Conservation (phyloP, 805 yeast species). For the Candida morakotiae region DNA sequence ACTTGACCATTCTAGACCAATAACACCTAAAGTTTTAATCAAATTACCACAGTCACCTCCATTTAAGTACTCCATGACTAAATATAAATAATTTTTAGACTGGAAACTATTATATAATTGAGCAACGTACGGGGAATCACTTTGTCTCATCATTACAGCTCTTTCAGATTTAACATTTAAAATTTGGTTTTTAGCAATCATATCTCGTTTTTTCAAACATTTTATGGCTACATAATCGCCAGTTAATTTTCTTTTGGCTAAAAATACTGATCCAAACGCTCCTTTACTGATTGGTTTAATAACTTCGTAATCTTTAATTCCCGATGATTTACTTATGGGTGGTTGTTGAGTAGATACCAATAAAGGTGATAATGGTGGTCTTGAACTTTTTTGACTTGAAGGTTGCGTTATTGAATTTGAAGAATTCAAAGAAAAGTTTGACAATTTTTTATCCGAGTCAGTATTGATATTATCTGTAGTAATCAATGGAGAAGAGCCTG, state of each 20-base stretch:
- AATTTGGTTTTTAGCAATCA: slow-evolving; percentile 96
- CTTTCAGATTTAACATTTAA: slow-evolving; percentile 92
- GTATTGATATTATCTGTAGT: slow-evolving; percentile 1
- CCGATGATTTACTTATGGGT: slow-evolving; percentile 44
- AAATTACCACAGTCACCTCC: slow-evolving; percentile 96
- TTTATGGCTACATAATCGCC: slow-evolving; percentile 96
- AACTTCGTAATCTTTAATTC: slow-evolving; percentile 84
- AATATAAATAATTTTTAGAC: slow-evolving; percentile 75
- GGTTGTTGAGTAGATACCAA: slow-evolving; percentile 64
- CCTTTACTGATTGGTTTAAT: slow-evolving; percentile 94
- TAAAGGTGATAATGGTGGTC: slow-evolving; percentile 78
- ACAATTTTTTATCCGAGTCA: slow-evolving; percentile 5
- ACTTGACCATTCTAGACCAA: slow-evolving; percentile 84
- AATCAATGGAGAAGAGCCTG: slow-evolving; percentile 56
- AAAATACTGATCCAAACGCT: slow-evolving; percentile 93
- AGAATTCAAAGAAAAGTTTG: slow-evolving; percentile 7
- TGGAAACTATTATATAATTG: slow-evolving; percentile 86
- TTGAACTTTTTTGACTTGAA: slow-evolving; percentile 15
- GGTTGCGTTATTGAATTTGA: slow-evolving; percentile 1
- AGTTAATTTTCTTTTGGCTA: slow-evolving; percentile 77
- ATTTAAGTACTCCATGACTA: slow-evolving; percentile 93
- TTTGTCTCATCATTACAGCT: slow-evolving; percentile 96
- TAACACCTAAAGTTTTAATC: slow-evolving; percentile 71
- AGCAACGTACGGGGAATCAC: slow-evolving; percentile 91
- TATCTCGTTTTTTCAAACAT: slow-evolving; percentile 85